Conservation (phyloP, 768 basidiomycete species). For the Podaxis mareebaensis region DNA sequence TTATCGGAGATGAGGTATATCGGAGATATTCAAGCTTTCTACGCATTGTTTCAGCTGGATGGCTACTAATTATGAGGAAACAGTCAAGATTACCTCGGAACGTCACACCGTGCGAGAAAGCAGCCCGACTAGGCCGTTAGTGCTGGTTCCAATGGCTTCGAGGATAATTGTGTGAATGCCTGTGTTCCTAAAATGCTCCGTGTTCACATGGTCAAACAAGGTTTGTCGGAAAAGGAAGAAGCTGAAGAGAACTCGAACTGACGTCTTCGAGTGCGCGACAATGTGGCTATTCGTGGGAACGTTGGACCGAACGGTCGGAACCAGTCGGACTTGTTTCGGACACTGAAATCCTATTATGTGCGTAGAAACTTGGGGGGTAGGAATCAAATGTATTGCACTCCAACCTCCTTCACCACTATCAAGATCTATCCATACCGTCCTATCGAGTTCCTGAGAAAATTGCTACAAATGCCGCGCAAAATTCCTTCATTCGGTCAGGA, state of each 20-base stretch:
- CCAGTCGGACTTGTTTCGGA: background rate
- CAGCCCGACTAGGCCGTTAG: background rate
- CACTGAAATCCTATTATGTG: background rate
- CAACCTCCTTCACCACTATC: background rate
- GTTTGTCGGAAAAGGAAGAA: background rate
- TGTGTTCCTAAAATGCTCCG: no score
- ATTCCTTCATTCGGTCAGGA: slow-evolving; percentile 23
- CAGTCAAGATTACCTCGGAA: background rate
- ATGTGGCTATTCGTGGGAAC: background rate
- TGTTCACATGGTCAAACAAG: slow-evolving; percentile 5
- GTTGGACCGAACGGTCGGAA: background rate
- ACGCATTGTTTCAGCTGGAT: background rate
- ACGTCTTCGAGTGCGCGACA: background rate
- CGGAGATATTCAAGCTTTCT: background rate
- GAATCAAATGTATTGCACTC: background rate
- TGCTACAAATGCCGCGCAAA: background rate
- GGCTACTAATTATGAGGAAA: background rate
- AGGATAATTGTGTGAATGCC: background rate
- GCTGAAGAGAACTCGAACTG: background rate
- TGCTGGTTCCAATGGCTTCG: background rate
- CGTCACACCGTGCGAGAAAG: background rate
- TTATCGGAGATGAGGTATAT: background rate
- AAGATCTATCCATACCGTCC: no score
- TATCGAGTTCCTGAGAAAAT: background rate
- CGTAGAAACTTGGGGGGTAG: background rate